phyloP scores from a whole-genome alignment of 345 rosid species.

The Eucalyptus polyanthemos region DNA sequence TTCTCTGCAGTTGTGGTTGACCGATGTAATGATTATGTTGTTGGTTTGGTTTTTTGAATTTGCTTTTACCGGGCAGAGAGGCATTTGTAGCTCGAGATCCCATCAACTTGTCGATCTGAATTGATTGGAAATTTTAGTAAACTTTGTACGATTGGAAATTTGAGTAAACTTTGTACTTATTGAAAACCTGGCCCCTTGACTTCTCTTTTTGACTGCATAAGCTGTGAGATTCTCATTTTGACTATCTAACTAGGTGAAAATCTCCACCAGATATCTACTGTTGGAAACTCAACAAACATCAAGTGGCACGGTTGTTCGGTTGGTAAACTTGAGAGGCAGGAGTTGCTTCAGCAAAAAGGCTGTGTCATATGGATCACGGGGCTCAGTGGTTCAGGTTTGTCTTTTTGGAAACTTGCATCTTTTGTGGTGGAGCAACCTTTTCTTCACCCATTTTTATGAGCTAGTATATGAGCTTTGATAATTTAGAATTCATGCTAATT shows the following conservation, averaged over 20 bases:
- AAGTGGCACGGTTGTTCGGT: slow-evolving; percentile 60
- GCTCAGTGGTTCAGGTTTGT: slow-evolving; percentile 79
- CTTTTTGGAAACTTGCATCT: neutral
- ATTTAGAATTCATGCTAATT: neutral
- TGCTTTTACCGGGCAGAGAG: neutral
- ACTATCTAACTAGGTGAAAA: slow-evolving; percentile 33
- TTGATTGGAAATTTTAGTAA: neutral
- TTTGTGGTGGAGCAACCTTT: neutral
- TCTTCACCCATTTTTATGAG: neutral
- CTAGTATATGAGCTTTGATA: neutral
- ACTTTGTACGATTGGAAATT: neutral
- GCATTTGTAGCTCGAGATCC: neutral
- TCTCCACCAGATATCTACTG: slow-evolving; percentile 18
- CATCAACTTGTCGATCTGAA: neutral
- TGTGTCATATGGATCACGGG: slow-evolving; percentile 82
- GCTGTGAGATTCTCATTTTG: neutral
- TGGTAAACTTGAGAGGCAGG: slow-evolving; percentile 40
- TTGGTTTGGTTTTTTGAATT: neutral
- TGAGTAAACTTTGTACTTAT: neutral
- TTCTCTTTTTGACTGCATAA: neutral
- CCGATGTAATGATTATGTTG: neutral
- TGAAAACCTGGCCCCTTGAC: neutral
- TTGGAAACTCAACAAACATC: slow-evolving; percentile 46
- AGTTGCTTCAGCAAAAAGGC: slow-evolving; percentile 59
- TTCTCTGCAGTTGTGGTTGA: neutral